These are phyloP conservation scores for Rhypophila decipiens DNA, from an alignment of 495 filamentous ascomycete species.

Conservation along the genomic window DNA sequence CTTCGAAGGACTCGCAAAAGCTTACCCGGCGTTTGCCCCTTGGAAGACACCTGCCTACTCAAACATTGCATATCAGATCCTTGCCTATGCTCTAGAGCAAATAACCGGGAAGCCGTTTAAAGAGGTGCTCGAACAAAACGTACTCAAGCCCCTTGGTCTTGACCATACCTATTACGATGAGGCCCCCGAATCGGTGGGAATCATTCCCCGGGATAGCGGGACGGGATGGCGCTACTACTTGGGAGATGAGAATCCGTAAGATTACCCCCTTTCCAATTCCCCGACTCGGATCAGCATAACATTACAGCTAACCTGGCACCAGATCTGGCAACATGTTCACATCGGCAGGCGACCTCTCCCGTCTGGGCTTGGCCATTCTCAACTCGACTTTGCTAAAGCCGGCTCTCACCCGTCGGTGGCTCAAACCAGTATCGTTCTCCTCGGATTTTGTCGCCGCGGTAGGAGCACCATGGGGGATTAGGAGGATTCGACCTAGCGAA, in stretches of 20 bases:
- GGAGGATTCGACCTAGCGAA: background rate
- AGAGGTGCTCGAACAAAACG: background rate
- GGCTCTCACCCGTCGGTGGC: background rate
- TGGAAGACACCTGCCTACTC: constrained; percentile 6
- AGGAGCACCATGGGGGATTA: background rate
- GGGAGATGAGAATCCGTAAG: background rate
- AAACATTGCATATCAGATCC: constrained; percentile 7
- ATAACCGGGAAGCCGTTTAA: background rate
- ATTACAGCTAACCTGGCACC: too few relatives aligned
- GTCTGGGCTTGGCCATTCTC: background rate
- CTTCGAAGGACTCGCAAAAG: background rate
- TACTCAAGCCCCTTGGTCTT: constrained; percentile 3
- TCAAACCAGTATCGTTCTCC: background rate
- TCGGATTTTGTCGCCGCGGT: background rate
- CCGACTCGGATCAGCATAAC: too few relatives aligned
- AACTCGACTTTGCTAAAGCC: background rate
- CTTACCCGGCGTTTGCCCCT: constrained; percentile 1
- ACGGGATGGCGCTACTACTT: background rate
- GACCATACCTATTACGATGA: background rate
- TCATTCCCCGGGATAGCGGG: background rate
- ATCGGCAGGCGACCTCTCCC: background rate
- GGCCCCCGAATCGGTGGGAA: background rate
- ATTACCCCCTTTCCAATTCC: too few relatives aligned
- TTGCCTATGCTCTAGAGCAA: constrained; percentile 1
- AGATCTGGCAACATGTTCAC: background rate